Evolutionary conservation across 371 early-diverging fungal genomes (phyloP).

Genomic region (Rhizopus microsporus): DNA sequence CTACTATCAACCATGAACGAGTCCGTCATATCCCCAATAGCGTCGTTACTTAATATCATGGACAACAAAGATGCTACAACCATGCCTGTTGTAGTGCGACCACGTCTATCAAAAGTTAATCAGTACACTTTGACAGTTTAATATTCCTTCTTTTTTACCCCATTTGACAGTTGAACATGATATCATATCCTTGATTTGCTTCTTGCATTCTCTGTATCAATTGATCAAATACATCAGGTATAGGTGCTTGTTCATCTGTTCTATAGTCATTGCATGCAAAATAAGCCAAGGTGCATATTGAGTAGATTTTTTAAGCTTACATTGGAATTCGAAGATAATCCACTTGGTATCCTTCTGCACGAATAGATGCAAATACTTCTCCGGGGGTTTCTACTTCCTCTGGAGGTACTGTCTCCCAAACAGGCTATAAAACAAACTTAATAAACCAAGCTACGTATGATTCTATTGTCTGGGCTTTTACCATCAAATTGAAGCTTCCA

Average conservation of each 20-base stretch:
- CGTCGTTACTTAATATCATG: constrained; percentile 45
- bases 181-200: constrained; percentile 42
- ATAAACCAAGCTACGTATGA: background rate
- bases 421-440: constrained; percentile 36
- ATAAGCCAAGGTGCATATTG: background rate
- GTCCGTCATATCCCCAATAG: constrained; percentile 31
- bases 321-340: constrained; percentile 69
- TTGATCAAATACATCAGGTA: constrained; percentile 71
- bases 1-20: constrained; percentile 29
- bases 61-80: constrained; percentile 62
- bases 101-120: constrained; percentile 52
- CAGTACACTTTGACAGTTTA: background rate
- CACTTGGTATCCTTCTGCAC: constrained; percentile 53
- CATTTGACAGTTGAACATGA: constrained; percentile 80
- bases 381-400: constrained; percentile 58
- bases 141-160: constrained; percentile 37
- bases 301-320: constrained; percentile 22
- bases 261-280: constrained; percentile 18
- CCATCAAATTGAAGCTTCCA: constrained; percentile 47
- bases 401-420: constrained; percentile 59
- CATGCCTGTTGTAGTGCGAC: constrained; percentile 80
- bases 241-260: constrained; percentile 77
- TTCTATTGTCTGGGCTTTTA: constrained; percentile 21
- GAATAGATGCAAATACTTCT: constrained; percentile 54
- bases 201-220: constrained; percentile 51